These are phyloP conservation scores for Cystofilobasidium macerans DNA, from an alignment of 768 basidiomycete genomes.

Conservation along the genomic window DNA sequence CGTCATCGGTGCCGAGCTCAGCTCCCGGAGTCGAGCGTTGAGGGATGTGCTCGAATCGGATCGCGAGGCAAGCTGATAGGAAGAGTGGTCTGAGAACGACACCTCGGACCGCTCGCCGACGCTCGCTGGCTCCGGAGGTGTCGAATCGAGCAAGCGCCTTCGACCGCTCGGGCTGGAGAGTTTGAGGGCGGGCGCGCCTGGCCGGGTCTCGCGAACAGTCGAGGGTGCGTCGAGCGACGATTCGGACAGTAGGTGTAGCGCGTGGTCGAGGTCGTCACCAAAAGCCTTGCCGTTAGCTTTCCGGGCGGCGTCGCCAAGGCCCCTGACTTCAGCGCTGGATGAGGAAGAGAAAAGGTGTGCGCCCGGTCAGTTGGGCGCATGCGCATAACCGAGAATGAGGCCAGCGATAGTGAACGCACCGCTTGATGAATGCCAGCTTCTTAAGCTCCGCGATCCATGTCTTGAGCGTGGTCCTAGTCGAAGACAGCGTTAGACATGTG, in stretches of 20 bases:
- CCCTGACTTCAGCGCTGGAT: neutral
- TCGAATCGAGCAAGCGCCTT: neutral
- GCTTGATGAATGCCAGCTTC: neutral
- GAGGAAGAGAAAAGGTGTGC: neutral
- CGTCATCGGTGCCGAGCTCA: neutral
- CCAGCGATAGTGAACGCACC: neutral
- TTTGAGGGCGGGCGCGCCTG: neutral
- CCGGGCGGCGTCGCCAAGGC: constrained; percentile 3
- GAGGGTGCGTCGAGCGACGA: neutral
- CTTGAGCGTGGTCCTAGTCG: neutral
- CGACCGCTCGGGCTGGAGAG: neutral
- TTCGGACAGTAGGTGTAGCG: neutral
- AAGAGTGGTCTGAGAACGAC: neutral
- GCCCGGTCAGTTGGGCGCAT: neutral
- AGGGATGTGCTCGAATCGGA: neutral
- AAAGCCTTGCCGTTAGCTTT: neutral
- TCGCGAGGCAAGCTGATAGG: neutral
- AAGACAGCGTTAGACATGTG: neutral
- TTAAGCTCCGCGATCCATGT: neutral
- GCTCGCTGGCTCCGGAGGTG: neutral
- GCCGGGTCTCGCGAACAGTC: neutral
- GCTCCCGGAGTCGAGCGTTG: neutral
- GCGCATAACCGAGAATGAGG: neutral
- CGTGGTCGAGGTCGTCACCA: neutral
- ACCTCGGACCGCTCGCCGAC: neutral